Evolutionary conservation across 1,139 yeast species (phyloP), one percentile per base, ranked within the genome.

Genomic region (Candida pseudoviswanathii): DNA sequence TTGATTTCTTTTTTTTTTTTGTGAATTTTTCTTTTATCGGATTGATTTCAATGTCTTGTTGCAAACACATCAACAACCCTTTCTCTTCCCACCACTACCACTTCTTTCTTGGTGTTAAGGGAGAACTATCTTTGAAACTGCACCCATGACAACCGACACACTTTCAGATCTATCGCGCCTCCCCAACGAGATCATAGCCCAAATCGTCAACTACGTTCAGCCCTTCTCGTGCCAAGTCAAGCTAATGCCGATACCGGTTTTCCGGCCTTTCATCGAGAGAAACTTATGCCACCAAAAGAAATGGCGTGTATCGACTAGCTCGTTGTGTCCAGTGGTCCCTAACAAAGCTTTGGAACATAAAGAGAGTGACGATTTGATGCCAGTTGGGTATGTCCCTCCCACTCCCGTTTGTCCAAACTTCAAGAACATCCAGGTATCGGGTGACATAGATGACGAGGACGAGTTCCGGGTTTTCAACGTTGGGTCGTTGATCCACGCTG

Each of bases 221-320:
- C 41, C 32, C 9, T 21, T 36, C 8, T 9, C 22, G 11, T 36
- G 43, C 30, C 29, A 32, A 29, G 6, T 41, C 16, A 32, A 30
- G 30, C 16, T 30, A 41, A 22, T 41, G 21, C 44, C 33, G 33
- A 26, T 38, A 10, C 31, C 41, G 31, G 41, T 38, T 5, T 38
- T 38, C 21, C 11, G 10, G 26, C 16, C 29, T 16, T 38, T 25
- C n/a, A 11, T 38, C 2, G 6, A 25, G n/a, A 7, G n/a, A 10
- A 38, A 25, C 4, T 7, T 38, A 38, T 38, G 4, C 11, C 31
- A 38, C 11, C 30, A 10, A 6, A 38, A 25, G 21, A 38, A 38
- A 25, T 38, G 41, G 41, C 10, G 25, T 5, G 30, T 38, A 5
- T 38, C 31, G 5, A 25, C 10, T 38, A 26, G 21, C 26, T 25